Base-by-base conservation (phyloP, 495 filamentous ascomycete genomes). In the Talaromyces thailandensis region DNA sequence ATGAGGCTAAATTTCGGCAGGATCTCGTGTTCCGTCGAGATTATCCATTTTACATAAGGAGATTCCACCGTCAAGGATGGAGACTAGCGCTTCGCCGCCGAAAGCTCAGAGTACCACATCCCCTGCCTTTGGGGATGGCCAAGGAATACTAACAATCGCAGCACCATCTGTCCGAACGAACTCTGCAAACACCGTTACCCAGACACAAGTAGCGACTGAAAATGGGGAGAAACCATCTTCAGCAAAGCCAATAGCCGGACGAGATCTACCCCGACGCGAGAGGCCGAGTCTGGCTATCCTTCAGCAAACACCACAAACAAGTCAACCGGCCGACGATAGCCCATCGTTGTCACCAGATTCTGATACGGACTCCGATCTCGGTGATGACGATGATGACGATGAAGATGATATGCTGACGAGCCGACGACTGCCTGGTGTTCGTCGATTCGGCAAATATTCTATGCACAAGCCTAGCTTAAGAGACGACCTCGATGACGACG, bases 11-110 rank as follows among this genome's bases (percentile, higher is more conserved):
- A 55, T 11, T 12, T 55, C 7, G 4, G 66, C 67, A 82, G 87
- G 82, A 43, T 74, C 79, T 23, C 73, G 82, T 58, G 74, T 75
- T 28, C 82, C 86, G 0, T 89, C 86, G 12, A 77, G 86, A 2
- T 76, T 91, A 31, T 84, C 85, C 4, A 74, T 84, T 31, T 84
- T 88, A 16, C 74, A 76, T 28, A 89, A 81, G 68, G 88, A 90
- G 18, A 78, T 78, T 24, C 79, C 81, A 8, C 66, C 81, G 4
- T 76, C 77, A 35, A 78, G 78, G 28, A 11, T 32, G 21, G 62
- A 63, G 8, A 63, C 55, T 14, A 31, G 29, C 24, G 25, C 35
- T n/a, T 48, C 62, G 1, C 4, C 62, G 12, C 31, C 55, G 14
- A 57, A 35, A 24, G n/a, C 28, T 3, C 58, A 63, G 37, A 23